Evolutionary conservation across 1,139 yeast genomes (phyloP).

Genomic region (Pichia sp.): DNA sequence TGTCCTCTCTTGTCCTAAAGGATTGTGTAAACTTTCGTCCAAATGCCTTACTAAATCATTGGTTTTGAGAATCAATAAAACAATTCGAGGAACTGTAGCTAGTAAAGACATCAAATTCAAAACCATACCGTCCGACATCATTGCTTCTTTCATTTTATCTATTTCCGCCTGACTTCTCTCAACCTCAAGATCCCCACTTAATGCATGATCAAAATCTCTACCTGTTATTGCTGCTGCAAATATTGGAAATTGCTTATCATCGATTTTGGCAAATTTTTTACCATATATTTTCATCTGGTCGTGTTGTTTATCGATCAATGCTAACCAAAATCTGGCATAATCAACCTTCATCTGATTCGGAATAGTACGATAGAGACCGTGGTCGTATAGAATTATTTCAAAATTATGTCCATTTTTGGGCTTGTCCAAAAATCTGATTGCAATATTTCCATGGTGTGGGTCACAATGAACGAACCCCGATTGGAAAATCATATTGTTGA

Average conservation of each 20-base stretch:
- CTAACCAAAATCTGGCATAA: constrained; percentile 91
- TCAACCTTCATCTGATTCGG: constrained; percentile 73
- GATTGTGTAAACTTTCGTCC: constrained; percentile 78
- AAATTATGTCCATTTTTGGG: constrained; percentile 61
- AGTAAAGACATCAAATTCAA: constrained; percentile 77
- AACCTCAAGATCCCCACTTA: constrained; percentile 62
- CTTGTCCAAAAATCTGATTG: constrained; percentile 52
- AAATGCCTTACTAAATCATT: constrained; percentile 87
- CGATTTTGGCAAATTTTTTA: constrained; percentile 72
- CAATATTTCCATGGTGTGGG: constrained; percentile 96
- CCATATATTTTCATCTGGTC: constrained; percentile 70
- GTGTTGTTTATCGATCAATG: constrained; percentile 69
- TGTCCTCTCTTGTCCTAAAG: constrained; percentile 84
- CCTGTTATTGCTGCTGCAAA: constrained; percentile 96
- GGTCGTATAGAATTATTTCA: constrained; percentile 89
- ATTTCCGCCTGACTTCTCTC: constrained; percentile 57
- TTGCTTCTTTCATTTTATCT: constrained; percentile 57
- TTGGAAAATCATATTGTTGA: constrained; percentile 92
- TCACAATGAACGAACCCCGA: constrained; percentile 94
- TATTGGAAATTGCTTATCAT: constrained; percentile 72
- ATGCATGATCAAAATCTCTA: constrained; percentile 68
- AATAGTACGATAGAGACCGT: constrained; percentile 86
- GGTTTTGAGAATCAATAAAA: constrained; percentile 81
- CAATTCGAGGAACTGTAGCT: constrained; percentile 78
- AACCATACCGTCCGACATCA: constrained; percentile 59